Base-by-base conservation (phyloP, 2,329 filamentous ascomycete species). In the Nemania diffusa region DNA sequence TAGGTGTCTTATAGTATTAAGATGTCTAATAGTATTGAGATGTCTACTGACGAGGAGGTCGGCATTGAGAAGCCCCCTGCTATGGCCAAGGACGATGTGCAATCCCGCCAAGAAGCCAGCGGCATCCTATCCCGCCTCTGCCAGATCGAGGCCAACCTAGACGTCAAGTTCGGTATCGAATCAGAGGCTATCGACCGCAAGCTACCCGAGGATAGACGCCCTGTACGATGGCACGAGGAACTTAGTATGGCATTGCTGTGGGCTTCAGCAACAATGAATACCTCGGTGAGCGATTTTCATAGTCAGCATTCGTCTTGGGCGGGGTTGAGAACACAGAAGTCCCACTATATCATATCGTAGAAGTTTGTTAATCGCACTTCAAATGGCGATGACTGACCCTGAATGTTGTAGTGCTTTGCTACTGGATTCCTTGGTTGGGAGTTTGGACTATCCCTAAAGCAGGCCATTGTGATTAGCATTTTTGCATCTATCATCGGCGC, bases 391-490 rank as follows among this genome's bases (percentile, higher is more conserved):
- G 15, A 2, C 37, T 40, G 17, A 40, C 15, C 11, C 17, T 13
- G 37, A 40, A 17, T 40, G 11, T 40, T 40, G 11, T 15, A 40
- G 42, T 86, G 83, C 72, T 85, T 86, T 64, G 79, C 83, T 2
- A 84, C 83, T 0, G 84, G 84, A 9, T 85, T 87, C 64, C 73
- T 87, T 56, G 84, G 84, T 7, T 80, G 79, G 77, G 79, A 84
- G 67, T 79, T 86, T 37, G 84, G 83, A 6, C 73, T 86, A 26
- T 80, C 79, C 44, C 73, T 86, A 29, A 74, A 75, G 52, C 81
- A 84, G 69, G 77, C 78, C 17, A 79, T 86, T 57, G 68, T 79
- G 62, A 81, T 85, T 59, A 81, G 79, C 20, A 78, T 85, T 44
- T 82, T 85, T 65, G 80, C 78, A 5, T 83, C 83, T 0, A 70